Percentiles rank a stretch among this genome's conserved stretches.
Evolutionary conservation across 805 yeast genomes (phyloP).

Genomic region (Candida qinlingensis): DNA sequence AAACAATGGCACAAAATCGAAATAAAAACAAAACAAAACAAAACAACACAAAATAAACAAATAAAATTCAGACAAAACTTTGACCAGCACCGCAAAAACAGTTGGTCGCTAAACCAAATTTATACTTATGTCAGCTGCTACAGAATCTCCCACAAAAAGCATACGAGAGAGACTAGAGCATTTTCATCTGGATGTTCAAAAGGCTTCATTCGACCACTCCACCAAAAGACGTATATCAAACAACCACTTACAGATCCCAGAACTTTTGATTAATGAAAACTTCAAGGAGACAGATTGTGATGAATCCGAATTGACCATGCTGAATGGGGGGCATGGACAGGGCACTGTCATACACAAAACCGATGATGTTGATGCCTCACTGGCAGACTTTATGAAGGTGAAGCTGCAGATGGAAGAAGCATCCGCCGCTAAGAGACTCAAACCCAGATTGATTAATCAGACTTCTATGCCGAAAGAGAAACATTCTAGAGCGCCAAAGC

Average conservation of each 20-base stretch:
- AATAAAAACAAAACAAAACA: not conserved
- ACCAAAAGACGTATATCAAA: not conserved
- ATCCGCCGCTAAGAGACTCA: not conserved
- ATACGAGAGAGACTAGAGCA: conserved; percentile 2
- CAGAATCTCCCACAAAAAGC: conserved; percentile 7
- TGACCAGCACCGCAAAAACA: not conserved
- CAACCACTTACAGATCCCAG: conserved; percentile 2
- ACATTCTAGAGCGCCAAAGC: not conserved
- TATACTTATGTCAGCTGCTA: not conserved
- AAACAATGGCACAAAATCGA: conserved; percentile 2
- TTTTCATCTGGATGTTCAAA: not conserved
- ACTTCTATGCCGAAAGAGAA: not conserved
- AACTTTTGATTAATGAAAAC: conserved; percentile 1
- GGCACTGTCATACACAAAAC: conserved; percentile 8
- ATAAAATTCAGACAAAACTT: too few species aligned
- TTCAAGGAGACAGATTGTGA: conserved; percentile 1
- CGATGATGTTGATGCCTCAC: not conserved
- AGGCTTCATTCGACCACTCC: not conserved
- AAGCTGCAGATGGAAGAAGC: conserved; percentile 2
- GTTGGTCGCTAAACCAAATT: too few species aligned
- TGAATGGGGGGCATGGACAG: conserved; percentile 3
- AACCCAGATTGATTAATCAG: not conserved
- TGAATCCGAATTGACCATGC: not conserved
- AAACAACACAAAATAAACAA: not conserved
- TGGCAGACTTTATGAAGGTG: conserved; percentile 10